Conservation (phyloP, 345 rosid species). For the Brassica cretica region DNA sequence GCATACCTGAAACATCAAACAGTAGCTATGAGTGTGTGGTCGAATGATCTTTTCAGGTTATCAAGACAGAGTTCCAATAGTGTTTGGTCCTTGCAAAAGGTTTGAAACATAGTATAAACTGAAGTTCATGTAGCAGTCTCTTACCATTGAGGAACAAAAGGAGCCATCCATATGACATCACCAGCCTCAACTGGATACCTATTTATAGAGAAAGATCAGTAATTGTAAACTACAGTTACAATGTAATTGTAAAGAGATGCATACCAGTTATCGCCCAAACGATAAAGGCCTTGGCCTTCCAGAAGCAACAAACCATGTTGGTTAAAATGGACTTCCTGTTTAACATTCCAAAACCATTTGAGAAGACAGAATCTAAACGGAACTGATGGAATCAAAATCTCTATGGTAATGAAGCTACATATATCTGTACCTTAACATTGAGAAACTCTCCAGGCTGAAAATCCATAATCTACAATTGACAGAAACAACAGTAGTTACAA, state of each 20-base stretch:
- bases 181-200: constrained; percentile 97
- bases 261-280: constrained; percentile 87
- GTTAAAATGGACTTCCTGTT: constrained; percentile 92
- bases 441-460: constrained; percentile 94
- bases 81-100: background rate
- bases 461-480: constrained; percentile 73
- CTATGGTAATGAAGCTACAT: background rate
- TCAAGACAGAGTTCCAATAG: constrained; percentile 3
- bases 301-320: constrained; percentile 90
- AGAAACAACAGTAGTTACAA: constrained; percentile 22
- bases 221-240: background rate
- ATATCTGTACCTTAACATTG: constrained; percentile 66
- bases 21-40: constrained; percentile 12
- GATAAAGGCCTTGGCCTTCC: constrained; percentile 92
- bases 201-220: constrained; percentile 12
- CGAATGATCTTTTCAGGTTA: background rate
- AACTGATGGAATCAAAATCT: too few relatives aligned
- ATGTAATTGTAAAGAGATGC: background rate
- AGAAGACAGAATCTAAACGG: background rate
- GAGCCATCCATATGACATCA: constrained; percentile 98
- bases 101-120: constrained; percentile 5
- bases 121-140: constrained; percentile 18
- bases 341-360: constrained; percentile 8
- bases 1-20: constrained; percentile 62
- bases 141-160: constrained; percentile 94